Evolutionary conservation across 208 protist genomes (phyloP).

Genomic region (Giardia duodenalis): DNA sequence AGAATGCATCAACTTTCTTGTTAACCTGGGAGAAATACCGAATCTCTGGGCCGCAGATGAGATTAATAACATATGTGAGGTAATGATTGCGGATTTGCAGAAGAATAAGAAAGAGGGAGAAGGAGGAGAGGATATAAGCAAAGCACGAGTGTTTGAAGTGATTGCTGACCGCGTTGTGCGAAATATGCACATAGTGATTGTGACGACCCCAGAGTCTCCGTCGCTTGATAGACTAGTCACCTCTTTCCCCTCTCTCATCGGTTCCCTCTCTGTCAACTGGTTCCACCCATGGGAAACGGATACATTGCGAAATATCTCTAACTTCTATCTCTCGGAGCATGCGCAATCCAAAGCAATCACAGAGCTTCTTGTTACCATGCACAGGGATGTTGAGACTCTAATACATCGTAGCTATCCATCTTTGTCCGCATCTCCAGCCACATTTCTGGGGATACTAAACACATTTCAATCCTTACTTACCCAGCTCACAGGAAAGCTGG

Average conservation of each 20-base stretch:
- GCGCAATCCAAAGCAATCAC: not conserved
- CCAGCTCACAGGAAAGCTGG: slow-evolving; percentile 59
- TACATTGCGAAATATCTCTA: slow-evolving; percentile 72
- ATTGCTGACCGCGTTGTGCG: slow-evolving; percentile 70
- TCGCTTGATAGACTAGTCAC: slow-evolving; percentile 75
- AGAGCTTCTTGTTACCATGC: not conserved
- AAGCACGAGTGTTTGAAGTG: slow-evolving; percentile 70
- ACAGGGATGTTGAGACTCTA: slow-evolving; percentile 37
- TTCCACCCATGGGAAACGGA: slow-evolving; percentile 82
- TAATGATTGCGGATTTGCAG: slow-evolving; percentile 77
- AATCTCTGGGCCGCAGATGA: slow-evolving; percentile 86
- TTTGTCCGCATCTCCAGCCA: slow-evolving; percentile 76
- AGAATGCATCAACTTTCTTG: slow-evolving; percentile 95
- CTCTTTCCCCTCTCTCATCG: slow-evolving; percentile 90
- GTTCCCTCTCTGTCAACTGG: slow-evolving; percentile 95
- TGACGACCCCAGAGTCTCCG: slow-evolving; percentile 81
- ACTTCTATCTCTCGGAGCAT: slow-evolving; percentile 57
- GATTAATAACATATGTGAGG: slow-evolving; percentile 84
- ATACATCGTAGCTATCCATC: slow-evolving; percentile 60
- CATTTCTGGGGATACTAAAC: slow-evolving; percentile 65
- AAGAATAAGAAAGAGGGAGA: slow-evolving; percentile 52
- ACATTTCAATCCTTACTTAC: slow-evolving; percentile 66
- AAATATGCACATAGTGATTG: slow-evolving; percentile 83
- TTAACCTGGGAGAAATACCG: slow-evolving; percentile 85
- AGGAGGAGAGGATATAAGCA: slow-evolving; percentile 51